These are phyloP conservation scores for Termitomyces eurrhizus DNA, from an alignment of 768 basidiomycete genomes.

Conservation along the genomic window DNA sequence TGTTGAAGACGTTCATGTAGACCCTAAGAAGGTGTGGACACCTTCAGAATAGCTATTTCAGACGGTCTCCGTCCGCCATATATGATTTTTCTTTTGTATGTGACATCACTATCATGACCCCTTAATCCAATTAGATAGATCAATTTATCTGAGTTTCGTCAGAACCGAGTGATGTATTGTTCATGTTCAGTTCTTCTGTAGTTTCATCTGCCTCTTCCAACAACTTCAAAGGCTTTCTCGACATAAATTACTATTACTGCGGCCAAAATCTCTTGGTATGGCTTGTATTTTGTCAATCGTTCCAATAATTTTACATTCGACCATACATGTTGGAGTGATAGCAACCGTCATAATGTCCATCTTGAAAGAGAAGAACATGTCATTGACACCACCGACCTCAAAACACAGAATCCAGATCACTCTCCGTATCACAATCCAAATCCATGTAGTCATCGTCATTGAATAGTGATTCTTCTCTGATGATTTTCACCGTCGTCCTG, in stretches of 20 bases:
- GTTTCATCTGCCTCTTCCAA: background rate
- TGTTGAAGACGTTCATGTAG: background rate
- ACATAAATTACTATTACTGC: background rate
- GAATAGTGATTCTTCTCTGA: conserved; percentile 11
- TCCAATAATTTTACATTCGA: background rate
- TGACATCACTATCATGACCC: background rate
- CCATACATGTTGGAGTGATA: background rate
- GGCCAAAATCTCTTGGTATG: background rate
- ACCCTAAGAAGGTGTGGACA: conserved; percentile 1
- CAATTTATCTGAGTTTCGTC: background rate
- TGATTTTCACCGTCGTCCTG: conserved; percentile 20
- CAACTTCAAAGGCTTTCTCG: background rate
- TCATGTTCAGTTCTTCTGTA: too few species aligned
- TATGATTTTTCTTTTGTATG: background rate
- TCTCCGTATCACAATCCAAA: conserved; percentile 11
- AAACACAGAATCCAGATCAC: conserved; percentile 15
- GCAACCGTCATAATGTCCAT: background rate
- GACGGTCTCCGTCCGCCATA: background rate
- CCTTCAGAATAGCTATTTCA: background rate
- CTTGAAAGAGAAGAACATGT: conserved; percentile 25
- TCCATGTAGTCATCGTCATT: conserved; percentile 15
- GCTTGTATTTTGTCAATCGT: background rate
- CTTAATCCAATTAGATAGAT: background rate
- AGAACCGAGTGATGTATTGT: background rate
- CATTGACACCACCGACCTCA: conserved; percentile 25